phyloP scores from a whole-genome alignment of 345 rosid genomes.

The Eucalyptus regnans region DNA sequence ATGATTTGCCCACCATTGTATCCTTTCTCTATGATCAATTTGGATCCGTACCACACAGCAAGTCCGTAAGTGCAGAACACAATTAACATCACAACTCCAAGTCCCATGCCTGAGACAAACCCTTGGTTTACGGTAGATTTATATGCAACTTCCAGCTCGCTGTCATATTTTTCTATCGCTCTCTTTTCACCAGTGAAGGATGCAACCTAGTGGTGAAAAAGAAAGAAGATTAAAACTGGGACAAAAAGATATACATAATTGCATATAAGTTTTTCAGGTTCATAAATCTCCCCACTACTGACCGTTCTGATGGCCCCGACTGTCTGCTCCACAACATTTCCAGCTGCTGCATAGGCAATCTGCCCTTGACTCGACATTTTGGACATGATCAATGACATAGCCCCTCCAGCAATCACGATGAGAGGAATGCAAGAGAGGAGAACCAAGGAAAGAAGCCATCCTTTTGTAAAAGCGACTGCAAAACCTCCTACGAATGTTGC shows the following conservation, averaged over 20 bases:
- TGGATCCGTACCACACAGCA: constrained; percentile 70
- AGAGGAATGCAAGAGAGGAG: constrained; percentile 56
- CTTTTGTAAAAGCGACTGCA: constrained; percentile 42
- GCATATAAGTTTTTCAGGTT: neutral
- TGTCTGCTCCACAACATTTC: constrained; percentile 77
- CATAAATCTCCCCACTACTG: neutral
- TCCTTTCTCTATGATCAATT: constrained; percentile 43
- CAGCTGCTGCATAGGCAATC: constrained; percentile 80
- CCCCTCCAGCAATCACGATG: constrained; percentile 40
- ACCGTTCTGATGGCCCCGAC: constrained; percentile 81
- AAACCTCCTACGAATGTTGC: constrained; percentile 67
- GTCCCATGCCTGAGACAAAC: constrained; percentile 56
- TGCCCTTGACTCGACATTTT: constrained; percentile 74
- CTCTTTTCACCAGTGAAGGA: constrained; percentile 86
- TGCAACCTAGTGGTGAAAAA: constrained; percentile 36
- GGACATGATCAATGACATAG: constrained; percentile 39
- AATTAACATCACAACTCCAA: constrained; percentile 33
- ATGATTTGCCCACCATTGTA: constrained; percentile 76
- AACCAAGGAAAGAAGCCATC: constrained; percentile 44
- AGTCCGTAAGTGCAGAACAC: constrained; percentile 45
- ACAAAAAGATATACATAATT: neutral
- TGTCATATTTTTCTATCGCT: constrained; percentile 50
- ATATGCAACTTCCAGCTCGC: constrained; percentile 45
- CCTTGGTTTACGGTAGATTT: constrained; percentile 51
- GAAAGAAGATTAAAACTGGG: neutral